Evolutionary conservation across 2,329 filamentous ascomycete genomes (phyloP).

Genomic region (Aspergillus aculeatinus): DNA sequence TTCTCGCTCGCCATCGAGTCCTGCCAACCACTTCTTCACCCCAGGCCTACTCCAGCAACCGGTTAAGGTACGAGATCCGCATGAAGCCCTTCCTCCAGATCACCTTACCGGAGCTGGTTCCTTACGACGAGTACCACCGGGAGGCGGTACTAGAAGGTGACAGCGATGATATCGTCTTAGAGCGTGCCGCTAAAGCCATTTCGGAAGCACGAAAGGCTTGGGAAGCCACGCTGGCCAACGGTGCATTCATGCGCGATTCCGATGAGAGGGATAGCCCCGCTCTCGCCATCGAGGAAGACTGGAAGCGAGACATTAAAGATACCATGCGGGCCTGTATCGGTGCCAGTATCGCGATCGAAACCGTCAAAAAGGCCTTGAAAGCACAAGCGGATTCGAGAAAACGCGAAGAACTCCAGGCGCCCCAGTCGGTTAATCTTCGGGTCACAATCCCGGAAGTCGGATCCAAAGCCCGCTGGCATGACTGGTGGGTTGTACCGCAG

Average conservation of each 20-base stretch:
- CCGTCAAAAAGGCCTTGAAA: slow-evolving; percentile 58
- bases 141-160: slow-evolving; percentile 46
- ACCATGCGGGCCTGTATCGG: slow-evolving; percentile 70
- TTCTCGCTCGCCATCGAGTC: slow-evolving; percentile 59
- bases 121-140: slow-evolving; percentile 60
- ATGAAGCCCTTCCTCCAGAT: slow-evolving; percentile 80
- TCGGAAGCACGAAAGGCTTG: slow-evolving; percentile 44
- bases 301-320: slow-evolving; percentile 60
- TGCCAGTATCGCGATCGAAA: slow-evolving; percentile 63
- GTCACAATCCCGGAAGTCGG: slow-evolving; percentile 41
- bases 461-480: slow-evolving; percentile 44
- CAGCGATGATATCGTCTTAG: slow-evolving; percentile 40
- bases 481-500: slow-evolving; percentile 47
- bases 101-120: slow-evolving; percentile 65
- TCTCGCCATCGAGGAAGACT: slow-evolving; percentile 59
- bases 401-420: background rate
- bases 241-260: slow-evolving; percentile 32
- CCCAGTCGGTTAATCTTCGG: slow-evolving; percentile 25
- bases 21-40: slow-evolving; percentile 49
- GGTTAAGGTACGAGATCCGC: slow-evolving; percentile 74
- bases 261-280: slow-evolving; percentile 29
- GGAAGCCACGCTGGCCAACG: slow-evolving; percentile 43
- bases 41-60: slow-evolving; percentile 64
- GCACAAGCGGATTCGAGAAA: background rate
- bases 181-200: slow-evolving; percentile 41